Conservation (phyloP, 176 grass and related monocot species). For the Phyllostachys edulis region DNA sequence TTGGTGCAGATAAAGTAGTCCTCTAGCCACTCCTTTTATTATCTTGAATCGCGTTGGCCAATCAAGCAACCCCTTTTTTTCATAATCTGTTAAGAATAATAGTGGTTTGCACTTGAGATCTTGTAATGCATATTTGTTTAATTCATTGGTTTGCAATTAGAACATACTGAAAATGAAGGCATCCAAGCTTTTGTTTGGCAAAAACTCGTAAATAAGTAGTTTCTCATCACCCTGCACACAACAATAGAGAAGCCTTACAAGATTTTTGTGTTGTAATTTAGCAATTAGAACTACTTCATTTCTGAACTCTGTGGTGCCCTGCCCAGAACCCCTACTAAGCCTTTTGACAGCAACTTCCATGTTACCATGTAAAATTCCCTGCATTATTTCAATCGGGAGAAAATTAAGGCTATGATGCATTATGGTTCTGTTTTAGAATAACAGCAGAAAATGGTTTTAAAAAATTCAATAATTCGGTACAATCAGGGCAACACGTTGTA, state of each 20-base stretch:
- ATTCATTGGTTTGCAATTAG: not conserved
- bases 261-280: constrained; percentile 35
- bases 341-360: constrained; percentile 53
- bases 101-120: not conserved
- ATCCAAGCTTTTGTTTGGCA: constrained; percentile 37
- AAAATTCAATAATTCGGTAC: not conserved
- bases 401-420: not conserved
- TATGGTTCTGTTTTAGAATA: not conserved
- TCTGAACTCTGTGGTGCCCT: constrained; percentile 36
- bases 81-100: constrained; percentile 15
- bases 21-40: constrained; percentile 48
- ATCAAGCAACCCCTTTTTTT: constrained; percentile 19
- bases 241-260: constrained; percentile 33
- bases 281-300: constrained; percentile 33
- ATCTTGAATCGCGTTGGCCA: constrained; percentile 46
- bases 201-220: constrained; percentile 38
- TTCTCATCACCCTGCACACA: constrained; percentile 41
- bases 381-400: not conserved
- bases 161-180: constrained; percentile 29
- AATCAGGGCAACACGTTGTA: not conserved
- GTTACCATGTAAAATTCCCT: constrained; percentile 27
- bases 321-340: constrained; percentile 34
- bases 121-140: not conserved
- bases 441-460: not conserved
- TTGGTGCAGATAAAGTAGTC: constrained; percentile 56